Evolutionary conservation across 2,329 filamentous ascomycete genomes (phyloP).

Genomic region (Ceratocystis harringtonii): DNA sequence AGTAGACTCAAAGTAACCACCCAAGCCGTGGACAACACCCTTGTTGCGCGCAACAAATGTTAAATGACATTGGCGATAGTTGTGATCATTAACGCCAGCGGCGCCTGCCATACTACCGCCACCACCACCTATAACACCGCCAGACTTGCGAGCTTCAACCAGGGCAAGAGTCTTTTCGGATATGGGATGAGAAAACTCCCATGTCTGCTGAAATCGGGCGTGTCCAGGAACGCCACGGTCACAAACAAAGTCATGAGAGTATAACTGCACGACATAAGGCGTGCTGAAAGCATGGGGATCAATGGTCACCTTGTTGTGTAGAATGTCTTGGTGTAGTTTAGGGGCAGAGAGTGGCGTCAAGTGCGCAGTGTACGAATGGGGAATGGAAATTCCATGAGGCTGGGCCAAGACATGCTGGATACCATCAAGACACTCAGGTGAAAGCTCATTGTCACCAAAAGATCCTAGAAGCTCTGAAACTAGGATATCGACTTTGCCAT

Average conservation of each 20-base stretch:
- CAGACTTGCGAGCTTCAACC: slow-evolving; percentile 42
- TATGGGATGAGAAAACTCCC: slow-evolving; percentile 70
- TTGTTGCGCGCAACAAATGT: slow-evolving; percentile 64
- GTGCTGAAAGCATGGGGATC: slow-evolving; percentile 70
- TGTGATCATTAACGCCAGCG: slow-evolving; percentile 80
- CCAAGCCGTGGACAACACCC: slow-evolving; percentile 79
- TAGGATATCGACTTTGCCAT: slow-evolving; percentile 71
- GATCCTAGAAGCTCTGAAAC: slow-evolving; percentile 89
- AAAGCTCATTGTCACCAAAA: slow-evolving; percentile 93
- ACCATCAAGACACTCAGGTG: slow-evolving; percentile 89
- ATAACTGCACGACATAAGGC: slow-evolving; percentile 87
- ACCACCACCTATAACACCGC: slow-evolving; percentile 50
- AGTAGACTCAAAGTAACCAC: slow-evolving; percentile 93
- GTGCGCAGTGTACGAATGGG: slow-evolving; percentile 82
- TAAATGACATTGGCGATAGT: slow-evolving; percentile 62
- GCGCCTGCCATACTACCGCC: slow-evolving; percentile 60
- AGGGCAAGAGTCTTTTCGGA: slow-evolving; percentile 40
- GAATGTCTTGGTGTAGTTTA: slow-evolving; percentile 68
- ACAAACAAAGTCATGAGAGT: slow-evolving; percentile 74
- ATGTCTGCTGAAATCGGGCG: slow-evolving; percentile 56
- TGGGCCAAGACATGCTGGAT: slow-evolving; percentile 77
- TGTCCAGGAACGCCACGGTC: slow-evolving; percentile 40
- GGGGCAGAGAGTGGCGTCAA: slow-evolving; percentile 84
- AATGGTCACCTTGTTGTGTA: slow-evolving; percentile 36
- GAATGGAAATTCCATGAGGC: slow-evolving; percentile 79